These are phyloP conservation scores for Leishmania braziliensis DNA, from an alignment of 208 protist species.

Conservation along the genomic window DNA sequence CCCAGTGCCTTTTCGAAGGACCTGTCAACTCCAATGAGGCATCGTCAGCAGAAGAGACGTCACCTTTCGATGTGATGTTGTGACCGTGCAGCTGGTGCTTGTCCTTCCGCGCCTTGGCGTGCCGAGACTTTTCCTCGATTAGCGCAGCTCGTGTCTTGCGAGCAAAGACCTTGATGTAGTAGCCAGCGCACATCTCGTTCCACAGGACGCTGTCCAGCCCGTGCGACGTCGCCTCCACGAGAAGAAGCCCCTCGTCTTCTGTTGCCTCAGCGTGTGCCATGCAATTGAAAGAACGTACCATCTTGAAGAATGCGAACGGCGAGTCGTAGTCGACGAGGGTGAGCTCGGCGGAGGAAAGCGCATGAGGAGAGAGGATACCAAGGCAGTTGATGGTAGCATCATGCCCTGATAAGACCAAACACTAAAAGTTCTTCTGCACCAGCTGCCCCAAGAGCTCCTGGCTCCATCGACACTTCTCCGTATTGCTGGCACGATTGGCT, in stretches of 20 bases:
- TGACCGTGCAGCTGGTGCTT: background rate
- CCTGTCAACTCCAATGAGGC: background rate
- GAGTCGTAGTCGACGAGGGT: constrained; percentile 57
- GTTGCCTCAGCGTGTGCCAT: constrained; percentile 60
- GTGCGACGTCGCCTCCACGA: constrained; percentile 49
- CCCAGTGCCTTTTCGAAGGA: background rate
- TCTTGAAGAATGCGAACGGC: constrained; percentile 62
- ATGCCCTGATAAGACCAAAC: constrained; percentile 66
- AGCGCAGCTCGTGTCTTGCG: background rate
- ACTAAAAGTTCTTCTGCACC: constrained; percentile 58
- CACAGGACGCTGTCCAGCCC: constrained; percentile 53
- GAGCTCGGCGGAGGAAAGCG: constrained; percentile 37
- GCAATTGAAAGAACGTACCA: constrained; percentile 72
- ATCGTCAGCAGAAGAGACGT: background rate
- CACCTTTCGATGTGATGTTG: background rate
- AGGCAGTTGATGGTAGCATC: constrained; percentile 70
- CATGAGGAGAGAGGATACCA: constrained; percentile 33
- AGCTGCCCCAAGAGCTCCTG: constrained; percentile 50
- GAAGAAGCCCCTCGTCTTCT: constrained; percentile 54
- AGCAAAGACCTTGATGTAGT: constrained; percentile 36
- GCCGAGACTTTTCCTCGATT: background rate
- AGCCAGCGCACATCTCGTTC: constrained; percentile 67
- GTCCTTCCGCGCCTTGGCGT: constrained; percentile 5
- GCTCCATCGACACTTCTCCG: constrained; percentile 22
- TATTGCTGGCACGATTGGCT: background rate